phyloP scores from a whole-genome alignment of 306 rosid genomes.

The Trichosanthes cucumerina region DNA sequence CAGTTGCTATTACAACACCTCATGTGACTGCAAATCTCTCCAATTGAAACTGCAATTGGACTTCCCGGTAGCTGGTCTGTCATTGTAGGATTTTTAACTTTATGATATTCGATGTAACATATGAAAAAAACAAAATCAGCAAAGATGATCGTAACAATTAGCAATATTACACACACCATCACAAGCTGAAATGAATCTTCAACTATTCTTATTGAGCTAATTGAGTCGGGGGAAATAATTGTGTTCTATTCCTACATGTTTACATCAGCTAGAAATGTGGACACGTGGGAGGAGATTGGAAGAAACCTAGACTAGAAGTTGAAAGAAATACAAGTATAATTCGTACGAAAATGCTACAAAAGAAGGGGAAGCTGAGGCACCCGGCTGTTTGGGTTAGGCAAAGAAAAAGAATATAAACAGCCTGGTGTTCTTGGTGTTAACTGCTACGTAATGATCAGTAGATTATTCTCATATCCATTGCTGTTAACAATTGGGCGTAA shows the following conservation, averaged over 20 bases:
- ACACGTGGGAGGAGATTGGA: background rate
- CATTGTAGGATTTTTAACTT: background rate
- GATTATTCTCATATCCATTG: slow-evolving; percentile 55
- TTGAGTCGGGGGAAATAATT: background rate
- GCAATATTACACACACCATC: background rate
- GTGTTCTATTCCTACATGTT: background rate
- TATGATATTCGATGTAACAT: no score
- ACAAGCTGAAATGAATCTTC: background rate
- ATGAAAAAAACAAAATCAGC: background rate
- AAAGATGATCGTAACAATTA: background rate
- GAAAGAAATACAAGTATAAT: background rate
- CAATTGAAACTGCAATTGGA: background rate
- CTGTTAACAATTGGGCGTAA: slow-evolving; percentile 50
- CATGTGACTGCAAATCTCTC: background rate
- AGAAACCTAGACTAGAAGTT: background rate
- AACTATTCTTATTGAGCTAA: background rate
- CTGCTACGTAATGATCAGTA: slow-evolving; percentile 35
- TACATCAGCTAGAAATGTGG: background rate
- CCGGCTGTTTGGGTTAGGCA: background rate
- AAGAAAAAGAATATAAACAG: background rate
- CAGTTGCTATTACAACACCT: slow-evolving; percentile 36
- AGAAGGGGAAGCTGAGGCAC: background rate
- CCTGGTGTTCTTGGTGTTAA: background rate
- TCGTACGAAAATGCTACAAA: background rate
- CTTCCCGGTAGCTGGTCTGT: background rate